Base-by-base conservation (phyloP, 73 alveolate genomes). In the Tetrahymena malaccensis region DNA sequence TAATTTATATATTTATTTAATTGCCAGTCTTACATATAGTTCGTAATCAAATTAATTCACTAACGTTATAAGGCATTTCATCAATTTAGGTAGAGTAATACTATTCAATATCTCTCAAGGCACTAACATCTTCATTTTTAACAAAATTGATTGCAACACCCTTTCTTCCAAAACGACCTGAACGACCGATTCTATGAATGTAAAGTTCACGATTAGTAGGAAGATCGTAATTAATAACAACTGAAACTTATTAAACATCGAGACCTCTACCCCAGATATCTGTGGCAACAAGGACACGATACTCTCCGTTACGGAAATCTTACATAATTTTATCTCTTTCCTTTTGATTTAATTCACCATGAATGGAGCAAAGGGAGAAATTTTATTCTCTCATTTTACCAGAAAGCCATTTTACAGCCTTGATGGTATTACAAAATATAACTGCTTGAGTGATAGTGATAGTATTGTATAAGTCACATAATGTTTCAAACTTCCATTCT, bases 31-130 rank as follows among this genome's bases (percentile, higher is more conserved):
- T 40, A 3, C 11, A 40, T 40, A 0, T 7, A 40, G 16, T 40
- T 40, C 10, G 31, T 13, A 50, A 50, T 96, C 98, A 98, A 40
- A 98, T 95, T 31, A 98, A 97, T 94, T 99, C 99, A 89, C 99
- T 98, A 55, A 99, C 99, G 97, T 99, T 99, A 98, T 98, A 99
- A n/a, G 99, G 99, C 99, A 99, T 99, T 97, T 99, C 99, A 97
- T 99, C 99, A 83, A 99, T 99, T 97, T 99, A 98, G 55, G 99
- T 99, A 43, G 99, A 98, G 98, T 99, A 99, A 96, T 97, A 98
- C 97, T 99, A 99, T 97, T 99, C 99, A 96, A 99, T 99, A 97
- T 99, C 99, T 95, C 99, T 98, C 93, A 99, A 96, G 56, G 97
- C 94, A 96, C 99, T 99, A 94, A 99, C 99, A 96, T 99, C 99